Percentiles rank a stretch among this genome's conserved stretches.
Evolutionary conservation across 108 stramenopile species (phyloP).

Genomic region (Skeletonema tropicum): DNA sequence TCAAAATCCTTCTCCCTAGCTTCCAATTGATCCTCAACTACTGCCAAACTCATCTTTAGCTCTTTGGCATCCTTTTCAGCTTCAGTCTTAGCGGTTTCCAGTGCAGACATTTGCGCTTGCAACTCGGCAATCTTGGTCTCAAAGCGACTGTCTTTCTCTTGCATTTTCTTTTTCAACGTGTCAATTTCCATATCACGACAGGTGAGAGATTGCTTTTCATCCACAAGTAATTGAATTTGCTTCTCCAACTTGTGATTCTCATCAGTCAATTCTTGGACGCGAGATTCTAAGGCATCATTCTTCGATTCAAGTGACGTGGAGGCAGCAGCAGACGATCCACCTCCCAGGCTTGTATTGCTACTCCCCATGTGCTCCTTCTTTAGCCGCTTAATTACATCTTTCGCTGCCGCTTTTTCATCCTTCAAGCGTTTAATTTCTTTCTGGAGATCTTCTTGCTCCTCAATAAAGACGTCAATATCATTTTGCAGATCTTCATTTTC

Average conservation of each 20-base stretch:
- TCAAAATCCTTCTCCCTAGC: constrained; percentile 5
- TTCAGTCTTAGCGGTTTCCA: neutral
- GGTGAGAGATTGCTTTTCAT: constrained; percentile 31
- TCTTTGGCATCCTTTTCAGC: constrained; percentile 7
- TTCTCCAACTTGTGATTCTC: constrained; percentile 45
- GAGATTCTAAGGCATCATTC: constrained; percentile 7
- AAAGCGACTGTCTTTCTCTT: constrained; percentile 14
- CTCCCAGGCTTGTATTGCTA: neutral
- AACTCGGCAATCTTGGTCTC: neutral
- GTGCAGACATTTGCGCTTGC: constrained; percentile 10
- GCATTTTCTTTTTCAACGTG: neutral
- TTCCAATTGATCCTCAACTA: constrained; percentile 17
- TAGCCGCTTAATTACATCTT: constrained; percentile 40
- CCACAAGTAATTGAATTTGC: constrained; percentile 37
- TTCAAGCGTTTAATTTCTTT: constrained; percentile 21
- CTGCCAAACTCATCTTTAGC: neutral
- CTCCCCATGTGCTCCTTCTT: constrained; percentile 17
- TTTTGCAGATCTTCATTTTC: constrained; percentile 35
- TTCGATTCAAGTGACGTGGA: constrained; percentile 9
- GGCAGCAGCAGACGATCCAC: neutral
- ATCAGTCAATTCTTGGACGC: constrained; percentile 25
- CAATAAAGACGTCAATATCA: constrained; percentile 45
- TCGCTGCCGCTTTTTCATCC: constrained; percentile 36
- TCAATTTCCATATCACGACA: neutral
- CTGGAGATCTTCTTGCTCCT: constrained; percentile 30